phyloP scores from a whole-genome alignment of 768 basidiomycete species.

The Mycena rosella region DNA sequence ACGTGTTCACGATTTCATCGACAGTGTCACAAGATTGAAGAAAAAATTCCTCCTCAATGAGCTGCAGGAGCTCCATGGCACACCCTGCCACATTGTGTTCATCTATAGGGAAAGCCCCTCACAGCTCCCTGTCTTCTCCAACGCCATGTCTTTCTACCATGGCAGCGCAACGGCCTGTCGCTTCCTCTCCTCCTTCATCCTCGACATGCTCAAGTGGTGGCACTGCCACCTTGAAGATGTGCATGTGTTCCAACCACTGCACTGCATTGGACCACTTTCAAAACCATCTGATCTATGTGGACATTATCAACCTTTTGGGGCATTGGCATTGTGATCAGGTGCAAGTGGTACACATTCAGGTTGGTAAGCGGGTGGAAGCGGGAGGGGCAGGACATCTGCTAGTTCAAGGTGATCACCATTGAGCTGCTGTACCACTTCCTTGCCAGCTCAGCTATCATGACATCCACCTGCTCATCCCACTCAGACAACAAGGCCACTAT shows the following conservation, averaged over 20 bases:
- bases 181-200: slow-evolving; percentile 38
- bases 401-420: too few relatives aligned
- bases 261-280: neutral
- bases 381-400: slow-evolving; percentile 38
- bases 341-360: slow-evolving; percentile 47
- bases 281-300: slow-evolving; percentile 46
- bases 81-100: slow-evolving; percentile 46
- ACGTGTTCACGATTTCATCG: neutral
- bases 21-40: neutral
- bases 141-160: slow-evolving; percentile 41
- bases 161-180: slow-evolving; percentile 22
- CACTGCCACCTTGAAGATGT: slow-evolving; percentile 39
- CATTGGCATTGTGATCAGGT: slow-evolving; percentile 48
- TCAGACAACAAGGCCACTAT: too few relatives aligned
- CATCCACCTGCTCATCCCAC: too few relatives aligned
- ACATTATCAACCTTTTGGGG: slow-evolving; percentile 56
- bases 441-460: too few relatives aligned
- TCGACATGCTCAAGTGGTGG: too few relatives aligned
- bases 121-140: slow-evolving; percentile 43
- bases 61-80: slow-evolving; percentile 42
- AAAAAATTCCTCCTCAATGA: slow-evolving; percentile 22
- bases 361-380: slow-evolving; percentile 34
- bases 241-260: slow-evolving; percentile 29
- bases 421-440: too few relatives aligned
- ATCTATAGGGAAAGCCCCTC: slow-evolving; percentile 43